These are phyloP conservation scores for Saccharomyces pastorianus DNA, from an alignment of 1,139 yeast genomes.

Conservation along the genomic window DNA sequence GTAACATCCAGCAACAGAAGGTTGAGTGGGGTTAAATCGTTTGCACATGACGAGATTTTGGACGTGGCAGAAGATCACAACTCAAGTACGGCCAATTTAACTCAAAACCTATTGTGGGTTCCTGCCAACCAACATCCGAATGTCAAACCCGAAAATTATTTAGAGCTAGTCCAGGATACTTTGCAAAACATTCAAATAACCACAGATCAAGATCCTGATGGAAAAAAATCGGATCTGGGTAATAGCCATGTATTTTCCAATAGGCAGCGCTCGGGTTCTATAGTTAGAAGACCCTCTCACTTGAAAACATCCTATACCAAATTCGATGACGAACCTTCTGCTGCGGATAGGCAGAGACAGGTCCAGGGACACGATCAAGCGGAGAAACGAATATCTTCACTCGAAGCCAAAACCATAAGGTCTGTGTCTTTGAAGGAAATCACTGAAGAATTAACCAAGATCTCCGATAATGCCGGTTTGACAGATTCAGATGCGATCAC, in stretches of 20 bases:
- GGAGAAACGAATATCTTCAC: not conserved
- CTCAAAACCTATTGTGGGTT: conserved; percentile 64
- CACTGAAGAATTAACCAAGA: conserved; percentile 45
- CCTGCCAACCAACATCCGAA: conserved; percentile 93
- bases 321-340: conserved; percentile 11
- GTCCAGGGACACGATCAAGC: not conserved
- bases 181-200: conserved; percentile 50
- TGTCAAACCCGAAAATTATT: conserved; percentile 85
- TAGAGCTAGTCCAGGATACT: conserved; percentile 69
- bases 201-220: conserved; percentile 2
- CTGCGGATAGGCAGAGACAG: not conserved
- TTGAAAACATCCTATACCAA: conserved; percentile 29
- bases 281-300: conserved; percentile 31
- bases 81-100: not conserved
- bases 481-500: conserved; percentile 69
- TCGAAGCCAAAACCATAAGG: not conserved
- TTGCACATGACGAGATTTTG: not conserved
- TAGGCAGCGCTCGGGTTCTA: conserved; percentile 7
- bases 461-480: conserved; percentile 64
- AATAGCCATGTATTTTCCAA: not conserved
- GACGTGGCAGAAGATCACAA: not conserved
- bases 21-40: conserved; percentile 17
- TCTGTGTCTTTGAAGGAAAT: conserved; percentile 35
- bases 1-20: conserved; percentile 9
- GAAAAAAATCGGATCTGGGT: conserved; percentile 1